Evolutionary conservation across 768 basidiomycete species (phyloP).

Genomic region (Kwoniella botswanensis): DNA sequence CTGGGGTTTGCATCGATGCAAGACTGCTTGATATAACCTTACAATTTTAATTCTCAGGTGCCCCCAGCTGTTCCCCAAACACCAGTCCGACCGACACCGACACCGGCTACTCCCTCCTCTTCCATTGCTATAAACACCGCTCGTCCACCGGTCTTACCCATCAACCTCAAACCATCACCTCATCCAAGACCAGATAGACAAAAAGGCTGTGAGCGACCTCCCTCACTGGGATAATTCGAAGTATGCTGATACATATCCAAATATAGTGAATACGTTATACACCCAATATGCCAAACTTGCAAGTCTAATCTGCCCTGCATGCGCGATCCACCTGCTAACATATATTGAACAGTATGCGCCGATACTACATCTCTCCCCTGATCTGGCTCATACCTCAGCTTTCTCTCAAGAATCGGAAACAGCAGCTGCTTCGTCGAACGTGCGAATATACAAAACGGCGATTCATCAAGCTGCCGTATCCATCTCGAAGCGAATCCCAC

Average conservation of each 20-base stretch:
- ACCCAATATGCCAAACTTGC: slow-evolving; percentile 52
- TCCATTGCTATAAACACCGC: background rate
- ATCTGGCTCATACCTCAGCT: slow-evolving; percentile 43
- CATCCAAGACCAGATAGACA: slow-evolving; percentile 52
- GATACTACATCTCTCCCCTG: slow-evolving; percentile 36
- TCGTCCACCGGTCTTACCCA: slow-evolving; percentile 34
- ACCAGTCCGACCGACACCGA: background rate
- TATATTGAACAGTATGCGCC: slow-evolving; percentile 34
- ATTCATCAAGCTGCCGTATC: slow-evolving; percentile 54
- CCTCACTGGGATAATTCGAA: background rate
- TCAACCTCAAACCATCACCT: slow-evolving; percentile 36
- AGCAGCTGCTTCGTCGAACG: slow-evolving; percentile 39
- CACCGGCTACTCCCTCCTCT: background rate
- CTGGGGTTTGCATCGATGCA: too few species aligned
- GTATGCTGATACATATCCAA: background rate
- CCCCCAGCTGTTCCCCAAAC: background rate
- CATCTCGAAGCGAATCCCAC: slow-evolving; percentile 39
- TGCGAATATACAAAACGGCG: slow-evolving; percentile 47
- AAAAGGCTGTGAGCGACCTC: slow-evolving; percentile 46
- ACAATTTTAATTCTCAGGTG: background rate
- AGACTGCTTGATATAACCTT: too few species aligned
- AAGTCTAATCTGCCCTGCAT: slow-evolving; percentile 9
- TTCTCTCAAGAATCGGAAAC: slow-evolving; percentile 50
- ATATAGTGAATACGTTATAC: slow-evolving; percentile 46
- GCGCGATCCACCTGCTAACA: background rate